A percentile compares a stretch with the other conserved stretches of the same genome.
phyloP scores from a whole-genome alignment of 495 filamentous ascomycete genomes.

The Xylaria curta region DNA sequence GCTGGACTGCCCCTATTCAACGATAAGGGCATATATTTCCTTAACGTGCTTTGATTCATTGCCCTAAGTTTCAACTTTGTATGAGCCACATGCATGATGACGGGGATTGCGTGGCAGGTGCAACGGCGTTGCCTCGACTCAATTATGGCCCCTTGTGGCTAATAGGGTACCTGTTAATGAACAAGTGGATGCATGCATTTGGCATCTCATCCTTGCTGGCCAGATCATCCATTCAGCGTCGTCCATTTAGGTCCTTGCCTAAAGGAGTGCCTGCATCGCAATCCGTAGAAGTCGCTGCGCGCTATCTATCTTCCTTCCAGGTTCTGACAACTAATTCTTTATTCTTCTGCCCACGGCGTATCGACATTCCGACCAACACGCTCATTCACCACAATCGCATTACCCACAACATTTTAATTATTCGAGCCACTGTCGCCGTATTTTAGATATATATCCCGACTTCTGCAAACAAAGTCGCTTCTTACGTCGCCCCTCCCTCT shows the following conservation, averaged over 20 bases:
- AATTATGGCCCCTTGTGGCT: not conserved
- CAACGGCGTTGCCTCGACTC: not conserved
- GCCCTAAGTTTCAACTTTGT: not conserved
- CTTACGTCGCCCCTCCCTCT: conserved; percentile 13
- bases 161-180: too few relatives aligned
- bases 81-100: conserved; percentile 1
- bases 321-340: conserved; percentile 16
- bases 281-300: conserved; percentile 3
- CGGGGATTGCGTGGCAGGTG: conserved; percentile 18
- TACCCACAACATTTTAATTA: conserved; percentile 9
- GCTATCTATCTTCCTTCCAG: conserved; percentile 21
- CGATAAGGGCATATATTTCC: not conserved
- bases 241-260: conserved; percentile 5
- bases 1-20: not conserved
- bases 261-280: conserved; percentile 28
- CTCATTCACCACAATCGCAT: conserved; percentile 15
- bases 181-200: conserved; percentile 14
- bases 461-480: not conserved
- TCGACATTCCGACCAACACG: conserved; percentile 22
- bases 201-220: conserved; percentile 22
- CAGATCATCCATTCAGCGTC: conserved; percentile 19
- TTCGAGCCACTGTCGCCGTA: not conserved
- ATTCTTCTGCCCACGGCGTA: conserved; percentile 20
- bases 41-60: not conserved
- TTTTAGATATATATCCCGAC: not conserved